These are phyloP conservation scores for Sporothrix curviconia DNA, from an alignment of 2,329 filamentous ascomycete genomes.

Conservation along the genomic window DNA sequence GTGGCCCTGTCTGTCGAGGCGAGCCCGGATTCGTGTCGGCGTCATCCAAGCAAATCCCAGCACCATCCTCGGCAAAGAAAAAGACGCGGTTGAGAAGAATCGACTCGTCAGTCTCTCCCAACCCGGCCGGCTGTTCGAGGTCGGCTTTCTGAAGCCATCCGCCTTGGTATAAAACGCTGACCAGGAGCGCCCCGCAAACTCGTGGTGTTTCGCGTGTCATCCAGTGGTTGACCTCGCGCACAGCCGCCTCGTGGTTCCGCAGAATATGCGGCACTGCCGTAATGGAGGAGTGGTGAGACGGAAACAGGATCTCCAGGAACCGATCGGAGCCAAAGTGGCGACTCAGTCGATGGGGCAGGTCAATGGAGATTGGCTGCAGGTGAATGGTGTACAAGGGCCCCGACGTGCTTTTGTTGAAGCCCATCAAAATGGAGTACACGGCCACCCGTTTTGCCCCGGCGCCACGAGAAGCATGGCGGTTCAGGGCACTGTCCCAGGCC, in stretches of 20 bases:
- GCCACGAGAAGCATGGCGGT: background rate
- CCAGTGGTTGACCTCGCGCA: constrained; percentile 36
- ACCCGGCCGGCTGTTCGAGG: constrained; percentile 23
- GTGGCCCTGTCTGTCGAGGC: background rate
- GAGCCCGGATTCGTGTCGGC: constrained; percentile 18
- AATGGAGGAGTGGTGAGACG: constrained; percentile 32
- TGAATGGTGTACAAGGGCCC: constrained; percentile 39
- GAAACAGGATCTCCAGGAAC: constrained; percentile 50
- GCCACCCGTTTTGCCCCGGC: constrained; percentile 35
- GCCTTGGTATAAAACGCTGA: constrained; percentile 39
- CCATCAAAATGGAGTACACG: constrained; percentile 37
- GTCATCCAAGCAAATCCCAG: constrained; percentile 22
- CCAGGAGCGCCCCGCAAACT: constrained; percentile 43
- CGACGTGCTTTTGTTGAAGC: constrained; percentile 27
- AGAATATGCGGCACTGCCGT: constrained; percentile 22
- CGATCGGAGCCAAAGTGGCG: constrained; percentile 53
- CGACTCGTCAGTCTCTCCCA: constrained; percentile 26
- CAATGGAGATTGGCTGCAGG: constrained; percentile 43
- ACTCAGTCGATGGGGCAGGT: constrained; percentile 44
- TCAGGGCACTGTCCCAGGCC: constrained; percentile 41
- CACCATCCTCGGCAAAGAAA: constrained; percentile 50
- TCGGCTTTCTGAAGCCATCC: constrained; percentile 32
- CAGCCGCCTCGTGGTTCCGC: constrained; percentile 27
- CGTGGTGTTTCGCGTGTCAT: constrained; percentile 32
- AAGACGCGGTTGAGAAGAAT: constrained; percentile 38